phyloP scores from a whole-genome alignment of 2,329 filamentous ascomycete genomes.

The Chaetomium globosum region DNA sequence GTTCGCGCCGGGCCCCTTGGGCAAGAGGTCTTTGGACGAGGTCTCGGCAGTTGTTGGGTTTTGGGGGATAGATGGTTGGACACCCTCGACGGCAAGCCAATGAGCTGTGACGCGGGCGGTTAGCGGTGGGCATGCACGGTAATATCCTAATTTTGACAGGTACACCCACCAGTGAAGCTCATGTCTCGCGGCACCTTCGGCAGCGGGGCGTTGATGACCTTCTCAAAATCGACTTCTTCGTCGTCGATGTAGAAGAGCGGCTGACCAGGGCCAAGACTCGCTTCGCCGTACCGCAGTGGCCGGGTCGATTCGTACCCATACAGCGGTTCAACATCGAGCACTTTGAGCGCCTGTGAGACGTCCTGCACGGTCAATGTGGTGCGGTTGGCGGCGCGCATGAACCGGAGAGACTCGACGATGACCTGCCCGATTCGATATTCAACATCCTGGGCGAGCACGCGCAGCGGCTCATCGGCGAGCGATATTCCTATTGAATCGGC shows the following conservation, averaged over 20 bases:
- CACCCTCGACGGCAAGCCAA: constrained; percentile 96
- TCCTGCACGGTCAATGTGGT: constrained; percentile 89
- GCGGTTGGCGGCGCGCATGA: constrained; percentile 89
- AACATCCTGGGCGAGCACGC: constrained; percentile 87
- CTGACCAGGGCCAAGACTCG: constrained; percentile 88
- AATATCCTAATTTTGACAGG: background rate
- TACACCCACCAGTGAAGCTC: constrained; percentile 76
- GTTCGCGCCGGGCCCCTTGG: constrained; percentile 88
- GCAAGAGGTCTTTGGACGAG: constrained; percentile 78
- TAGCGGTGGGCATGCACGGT: constrained; percentile 17
- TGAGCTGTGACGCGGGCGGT: constrained; percentile 64
- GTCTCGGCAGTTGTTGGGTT: constrained; percentile 89
- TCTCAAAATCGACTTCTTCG: constrained; percentile 98
- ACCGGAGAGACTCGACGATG: constrained; percentile 89
- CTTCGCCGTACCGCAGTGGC: constrained; percentile 88
- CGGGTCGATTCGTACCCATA: constrained; percentile 95
- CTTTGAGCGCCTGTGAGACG: constrained; percentile 79
- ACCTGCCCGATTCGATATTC: constrained; percentile 95
- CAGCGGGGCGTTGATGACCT: constrained; percentile 92
- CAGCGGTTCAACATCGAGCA: constrained; percentile 89
- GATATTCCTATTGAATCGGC: constrained; percentile 92
- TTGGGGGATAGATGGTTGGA: constrained; percentile 93
- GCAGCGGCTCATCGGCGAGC: constrained; percentile 81
- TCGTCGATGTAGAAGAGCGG: constrained; percentile 97
- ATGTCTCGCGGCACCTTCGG: constrained; percentile 94